Base-by-base conservation (phyloP, 2,329 filamentous ascomycete genomes). In the Aspergillus awamori region DNA sequence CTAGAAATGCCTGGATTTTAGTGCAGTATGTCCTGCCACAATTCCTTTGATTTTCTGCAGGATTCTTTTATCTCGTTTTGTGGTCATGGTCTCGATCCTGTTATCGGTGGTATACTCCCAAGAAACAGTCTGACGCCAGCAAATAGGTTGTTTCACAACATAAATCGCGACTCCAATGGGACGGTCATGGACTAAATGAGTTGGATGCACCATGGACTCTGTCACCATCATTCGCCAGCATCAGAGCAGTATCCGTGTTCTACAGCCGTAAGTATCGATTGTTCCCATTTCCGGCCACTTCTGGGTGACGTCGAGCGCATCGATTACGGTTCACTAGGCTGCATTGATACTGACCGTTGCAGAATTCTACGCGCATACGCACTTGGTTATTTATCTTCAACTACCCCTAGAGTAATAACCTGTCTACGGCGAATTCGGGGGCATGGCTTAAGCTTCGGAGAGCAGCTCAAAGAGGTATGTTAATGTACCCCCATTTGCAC, bases 301-400 rank as follows among this genome's bases (percentile, higher is more conserved):
- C 17, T 15, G 45, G 48, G 47, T 52, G 55, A 52, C 58, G 30
- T 53, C 26, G 39, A 49, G 48, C 26, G 33, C 39, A 15, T 17
- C 62, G 49, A n/a, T 58, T 39, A 30, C 51, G 53, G 57, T 36
- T 49, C 52, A 53, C 30, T 62, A 59, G 48, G 60, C 61, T 56
- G 24, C 52, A 57, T 60, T 45, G 55, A 51, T 33, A 30, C 36
- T 45, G 28, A 24, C 45, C 38, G 22, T 49, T 62, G 30, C 60
- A 79, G 77, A 24, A 68, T 80, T 47, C 67, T 82, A 39, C 79
- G 78, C 56, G 82, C 82, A 26, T 83, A 82, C 67, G 78, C 73
- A 4, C 66, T 84, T 57, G 81, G 80, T 26, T 82, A 83, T 72
- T 63, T 82, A 38, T 82, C 80, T 33, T 77, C 75, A 47, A 77